Base-by-base conservation (phyloP, 2,329 filamentous ascomycete species). In the Fusarium sp. region DNA sequence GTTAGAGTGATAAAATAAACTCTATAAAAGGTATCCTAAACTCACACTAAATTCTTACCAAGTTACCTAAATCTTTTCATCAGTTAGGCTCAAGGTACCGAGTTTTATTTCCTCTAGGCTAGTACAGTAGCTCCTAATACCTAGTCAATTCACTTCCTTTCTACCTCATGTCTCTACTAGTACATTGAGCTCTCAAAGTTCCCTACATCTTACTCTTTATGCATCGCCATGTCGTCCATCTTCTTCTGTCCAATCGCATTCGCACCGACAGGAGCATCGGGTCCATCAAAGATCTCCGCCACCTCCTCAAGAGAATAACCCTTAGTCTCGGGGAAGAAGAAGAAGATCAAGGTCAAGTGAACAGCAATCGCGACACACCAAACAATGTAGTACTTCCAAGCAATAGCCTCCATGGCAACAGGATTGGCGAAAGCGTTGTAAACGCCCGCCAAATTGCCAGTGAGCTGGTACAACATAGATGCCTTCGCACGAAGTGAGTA, bases 331-430 rank as follows among this genome's bases (percentile, higher is more conserved):
- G 75, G 75, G 44, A 77, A 75, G 68, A 76, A 76, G 67, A 77
- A 74, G 10, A 46, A 86, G 7, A 76, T 76, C 11, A 78, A 11
- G 0, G 39, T 66, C 16, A 77, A 4, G 38, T 76, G 69, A 0
- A 75, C 25, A 4, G 69, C 70, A 21, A 81, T 63, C 0, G 78
- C 74, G 1, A 77, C 81, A n/a, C 83, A 82, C 71, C 83, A 84
- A 7, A 85, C 81, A 14, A 84, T 81, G 59, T 85, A 85, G 60
- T 83, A 85, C 61, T 80, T 83, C 84, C 83, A 85, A 0, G 70
- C 73, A 33, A 85, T 82, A 1, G 76, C 76, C 1, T 82, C 80
- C 57, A 85, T 78, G 0, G 81, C 83, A 9, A 85, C 82, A 0
- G 83, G 83, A 41, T 85, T 86, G 15, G 83, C 82, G 46, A 83